Base-by-base conservation (phyloP, 1,284 basidiomycete species). In the Pseudozyma tsukubaensis region DNA sequence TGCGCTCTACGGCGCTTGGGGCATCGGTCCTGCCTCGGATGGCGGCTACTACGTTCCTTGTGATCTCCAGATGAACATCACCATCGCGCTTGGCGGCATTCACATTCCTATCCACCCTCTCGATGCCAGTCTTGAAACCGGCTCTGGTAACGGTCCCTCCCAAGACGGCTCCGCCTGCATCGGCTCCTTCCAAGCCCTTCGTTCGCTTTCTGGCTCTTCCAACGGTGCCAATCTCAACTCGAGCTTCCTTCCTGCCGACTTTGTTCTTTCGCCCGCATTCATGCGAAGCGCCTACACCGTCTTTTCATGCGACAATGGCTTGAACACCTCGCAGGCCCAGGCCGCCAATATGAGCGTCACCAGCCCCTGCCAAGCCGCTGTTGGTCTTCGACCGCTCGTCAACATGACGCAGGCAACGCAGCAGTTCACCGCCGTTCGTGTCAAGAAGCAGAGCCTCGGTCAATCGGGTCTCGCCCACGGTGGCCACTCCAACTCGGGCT, bases 41-140 rank as follows among this genome's bases (percentile, higher is more conserved):
- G 72, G 77, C 3, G 76, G 73, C 34, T 81, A 79, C 65, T 82
- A 82, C 50, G 66, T 81, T 2, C 77, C 79, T 8, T 82, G 80
- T 50, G 52, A 65, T 32, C 61, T 78, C 18, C 69, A 69, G 49
- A n/a, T 80, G 40, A 76, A 82, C 59, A 70, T 80, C 60, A 72
- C 77, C 10, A 43, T 81, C 40, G 59, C 29, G 14, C 55, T 82
- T 12, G 75, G 75, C 36, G 70, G 71, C 50, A 64, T 60, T 35
- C 18, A 45, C 18, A 62, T 81, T 21, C 76, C 79, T 21, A 77
- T 81, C 21, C 80, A 82, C 42, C 80, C 80, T 12, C 72, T 82
- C 50, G 80, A 82, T 53, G 67, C 76, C 51, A 73, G 59, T 42
- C 61, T 82, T 0, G 44, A 60, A 19, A 43, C 44, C 1, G 57